Conservation (phyloP, 1,139 yeast genomes). For the Debaryomycetaceae sp. region DNA sequence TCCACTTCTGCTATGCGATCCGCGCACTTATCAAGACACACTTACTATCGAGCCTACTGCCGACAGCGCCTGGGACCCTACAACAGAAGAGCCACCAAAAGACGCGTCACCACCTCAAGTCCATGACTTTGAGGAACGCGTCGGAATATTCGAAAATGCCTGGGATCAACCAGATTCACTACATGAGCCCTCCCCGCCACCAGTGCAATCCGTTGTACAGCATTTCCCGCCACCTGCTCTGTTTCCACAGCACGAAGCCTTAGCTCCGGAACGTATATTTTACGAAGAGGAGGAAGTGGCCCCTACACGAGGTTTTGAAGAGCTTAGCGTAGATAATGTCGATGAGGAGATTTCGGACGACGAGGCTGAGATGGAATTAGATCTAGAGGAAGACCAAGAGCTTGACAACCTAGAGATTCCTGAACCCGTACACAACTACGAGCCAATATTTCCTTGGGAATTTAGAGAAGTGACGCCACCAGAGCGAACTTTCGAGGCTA, state of each 20-base stretch:
- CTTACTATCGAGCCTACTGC: slow-evolving; percentile 16
- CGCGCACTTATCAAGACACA: slow-evolving; percentile 24
- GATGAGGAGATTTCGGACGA: slow-evolving; percentile 1
- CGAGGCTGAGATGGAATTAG: slow-evolving; percentile 2
- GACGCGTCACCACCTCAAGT: slow-evolving; percentile 5
- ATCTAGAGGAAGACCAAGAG: neutral
- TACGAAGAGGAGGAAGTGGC: slow-evolving; percentile 11
- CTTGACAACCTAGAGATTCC: slow-evolving; percentile 4
- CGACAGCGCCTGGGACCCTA: slow-evolving; percentile 39
- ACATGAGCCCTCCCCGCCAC: too few species aligned
- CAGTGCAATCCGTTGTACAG: too few species aligned
- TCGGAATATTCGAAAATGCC: slow-evolving; percentile 8
- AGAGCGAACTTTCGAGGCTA: slow-evolving; percentile 29
- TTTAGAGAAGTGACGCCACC: slow-evolving; percentile 17
- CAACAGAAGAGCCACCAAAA: slow-evolving; percentile 32
- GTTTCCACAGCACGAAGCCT: too few species aligned
- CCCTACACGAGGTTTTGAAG: too few species aligned
- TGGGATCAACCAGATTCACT: slow-evolving; percentile 8
- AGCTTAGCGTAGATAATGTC: slow-evolving; percentile 3
- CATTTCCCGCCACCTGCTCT: too few species aligned
- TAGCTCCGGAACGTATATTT: too few species aligned
- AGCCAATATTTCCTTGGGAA: slow-evolving; percentile 38
- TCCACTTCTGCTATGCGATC: slow-evolving; percentile 24
- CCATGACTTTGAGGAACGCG: slow-evolving; percentile 10
- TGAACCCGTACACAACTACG: slow-evolving; percentile 9